Base-by-base conservation (phyloP, 768 basidiomycete species). In the Dendrothele bispora region DNA sequence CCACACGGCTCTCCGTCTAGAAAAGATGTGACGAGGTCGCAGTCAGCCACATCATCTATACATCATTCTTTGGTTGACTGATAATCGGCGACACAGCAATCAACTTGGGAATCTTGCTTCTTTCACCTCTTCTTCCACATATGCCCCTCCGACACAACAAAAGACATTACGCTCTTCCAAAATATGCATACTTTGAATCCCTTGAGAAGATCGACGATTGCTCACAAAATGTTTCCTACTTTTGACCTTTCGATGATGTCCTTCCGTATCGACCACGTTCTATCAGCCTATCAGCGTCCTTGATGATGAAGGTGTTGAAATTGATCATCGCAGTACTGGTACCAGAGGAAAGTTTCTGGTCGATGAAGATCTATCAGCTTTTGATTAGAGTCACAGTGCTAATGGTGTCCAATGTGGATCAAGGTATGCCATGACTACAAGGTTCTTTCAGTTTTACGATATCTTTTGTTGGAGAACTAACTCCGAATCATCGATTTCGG, bases 351-450 rank as follows among this genome's bases (percentile, higher is more conserved):
- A 77, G 57, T 71, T 89, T 38, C 59, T 89, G 73, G 87, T 89
- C 58, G 69, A 46, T 56, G 55, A 32, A n/a, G n/a, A n/a, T n/a
- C n/a, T n/a, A n/a, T n/a, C n/a, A n/a, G 32, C 35, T 55, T 50
- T 47, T 18, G 49, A 30, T 22, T 17, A 27, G 30, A 47, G 25
- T 30, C 24, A 7, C 40, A 22, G 36, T 52, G 32, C 35, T 51
- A 21, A 32, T 50, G 37, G 30, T 35, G 8, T 34, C 38, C 17
- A 28, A 34, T 48, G n/a, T n/a, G n/a, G n/a, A n/a, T n/a, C n/a
- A 59, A 86, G 79, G 81, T 87, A 1, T 88, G 86, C 63, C 86
- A 88, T 57, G 86, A 89, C 64, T 88, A 85, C 66, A 87, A 88
- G 77, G 86, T 84, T 52, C 42, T 48, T 24, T 26, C 1, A 18